Evolutionary conservation across 805 yeast genomes (phyloP).

Genomic region (Saccharomycopsis selenospora): DNA sequence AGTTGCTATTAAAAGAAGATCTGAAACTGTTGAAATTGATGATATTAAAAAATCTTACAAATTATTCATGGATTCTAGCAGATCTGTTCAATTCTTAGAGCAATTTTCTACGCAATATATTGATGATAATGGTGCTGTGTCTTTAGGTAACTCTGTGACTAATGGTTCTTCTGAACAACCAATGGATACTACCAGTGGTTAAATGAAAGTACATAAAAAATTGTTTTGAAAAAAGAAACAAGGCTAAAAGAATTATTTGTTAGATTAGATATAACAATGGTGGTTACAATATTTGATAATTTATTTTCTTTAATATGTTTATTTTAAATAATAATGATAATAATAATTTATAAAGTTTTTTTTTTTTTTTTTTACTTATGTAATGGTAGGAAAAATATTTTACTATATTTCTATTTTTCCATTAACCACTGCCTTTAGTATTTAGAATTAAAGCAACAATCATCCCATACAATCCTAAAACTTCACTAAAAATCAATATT

Average conservation of each 20-base stretch:
- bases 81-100: conserved; percentile 82
- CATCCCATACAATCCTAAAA: conserved; percentile 97
- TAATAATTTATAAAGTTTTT: not conserved
- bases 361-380: not conserved
- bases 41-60: conserved; percentile 85
- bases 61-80: conserved; percentile 78
- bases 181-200: conserved; percentile 31
- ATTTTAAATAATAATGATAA: not conserved
- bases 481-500: conserved; percentile 98
- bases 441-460: conserved; percentile 88
- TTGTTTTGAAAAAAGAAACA: too few relatives aligned
- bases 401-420: not conserved
- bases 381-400: not conserved
- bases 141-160: conserved; percentile 34
- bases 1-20: conserved; percentile 75
- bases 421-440: conserved; percentile 70
- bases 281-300: not conserved
- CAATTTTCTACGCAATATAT: conserved; percentile 62
- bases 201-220: too few relatives aligned
- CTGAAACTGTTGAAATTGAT: conserved; percentile 57
- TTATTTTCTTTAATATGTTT: not conserved
- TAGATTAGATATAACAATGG: not conserved
- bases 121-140: conserved; percentile 71
- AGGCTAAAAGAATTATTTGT: too few relatives aligned
- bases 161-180: conserved; percentile 29